A percentile compares a stretch with the other conserved stretches of the same genome.
phyloP scores from a whole-genome alignment of 2,329 filamentous ascomycete genomes.

The Macrophomina phaseolina region DNA sequence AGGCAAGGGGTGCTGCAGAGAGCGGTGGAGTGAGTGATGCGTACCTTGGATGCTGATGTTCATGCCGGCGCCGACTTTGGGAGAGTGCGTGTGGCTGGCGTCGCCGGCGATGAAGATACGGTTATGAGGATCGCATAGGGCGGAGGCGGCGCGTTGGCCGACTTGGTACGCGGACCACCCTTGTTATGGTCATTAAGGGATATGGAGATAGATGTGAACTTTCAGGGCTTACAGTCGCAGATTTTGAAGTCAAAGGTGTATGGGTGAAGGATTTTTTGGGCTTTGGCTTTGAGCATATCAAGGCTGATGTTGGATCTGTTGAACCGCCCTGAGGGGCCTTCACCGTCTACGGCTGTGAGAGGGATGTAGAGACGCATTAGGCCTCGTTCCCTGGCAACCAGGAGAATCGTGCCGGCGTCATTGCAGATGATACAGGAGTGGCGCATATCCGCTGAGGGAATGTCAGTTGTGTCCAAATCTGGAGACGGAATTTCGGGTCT shows the following conservation, averaged over 20 bases:
- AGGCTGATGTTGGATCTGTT: conserved; percentile 4
- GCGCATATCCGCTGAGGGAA: conserved; percentile 57
- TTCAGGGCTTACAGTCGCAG: neutral
- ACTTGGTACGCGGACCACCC: conserved; percentile 78
- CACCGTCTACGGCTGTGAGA: neutral
- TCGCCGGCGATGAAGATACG: conserved; percentile 74
- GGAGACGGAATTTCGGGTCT: neutral
- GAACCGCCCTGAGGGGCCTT: neutral
- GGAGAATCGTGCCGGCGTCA: conserved; percentile 52
- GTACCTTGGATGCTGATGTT: conserved; percentile 62
- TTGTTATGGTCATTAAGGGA: conserved; percentile 42
- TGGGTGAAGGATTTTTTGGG: conserved; percentile 58
- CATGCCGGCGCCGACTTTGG: conserved; percentile 73
- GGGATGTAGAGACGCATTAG: conserved; percentile 66
- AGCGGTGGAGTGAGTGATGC: neutral
- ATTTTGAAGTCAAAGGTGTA: conserved; percentile 7
- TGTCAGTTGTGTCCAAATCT: conserved; percentile 40
- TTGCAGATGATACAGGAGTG: conserved; percentile 57
- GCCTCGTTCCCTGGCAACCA: conserved; percentile 59
- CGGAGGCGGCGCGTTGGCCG: conserved; percentile 71
- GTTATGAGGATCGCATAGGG: conserved; percentile 41
- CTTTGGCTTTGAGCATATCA: neutral
- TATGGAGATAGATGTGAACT: neutral
- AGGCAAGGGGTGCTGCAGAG: neutral
- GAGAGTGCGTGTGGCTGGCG: conserved; percentile 70